These are phyloP conservation scores for Aureobasidium subglaciale DNA, from an alignment of 2,329 filamentous ascomycete species.

Conservation along the genomic window DNA sequence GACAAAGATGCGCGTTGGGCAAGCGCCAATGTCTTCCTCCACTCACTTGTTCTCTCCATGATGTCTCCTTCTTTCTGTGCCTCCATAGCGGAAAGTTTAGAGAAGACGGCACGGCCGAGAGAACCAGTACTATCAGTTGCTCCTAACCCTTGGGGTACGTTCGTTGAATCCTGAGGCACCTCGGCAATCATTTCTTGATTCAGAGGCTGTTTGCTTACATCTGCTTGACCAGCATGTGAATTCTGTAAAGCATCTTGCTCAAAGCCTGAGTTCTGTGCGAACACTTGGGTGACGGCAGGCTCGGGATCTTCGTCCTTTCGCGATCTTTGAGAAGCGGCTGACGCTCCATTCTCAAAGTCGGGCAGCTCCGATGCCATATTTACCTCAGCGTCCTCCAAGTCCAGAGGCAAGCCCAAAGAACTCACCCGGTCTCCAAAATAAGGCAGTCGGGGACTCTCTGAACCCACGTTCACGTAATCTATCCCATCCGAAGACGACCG, in stretches of 20 bases:
- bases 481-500: background rate
- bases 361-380: background rate
- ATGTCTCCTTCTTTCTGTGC: slow-evolving; percentile 51
- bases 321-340: background rate
- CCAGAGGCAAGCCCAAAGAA: slow-evolving; percentile 30
- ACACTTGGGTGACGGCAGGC: too few species aligned
- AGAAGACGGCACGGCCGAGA: too few species aligned
- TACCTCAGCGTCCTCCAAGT: background rate
- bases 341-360: background rate
- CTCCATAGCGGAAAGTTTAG: too few species aligned
- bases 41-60: slow-evolving; percentile 85
- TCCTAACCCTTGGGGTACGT: too few species aligned
- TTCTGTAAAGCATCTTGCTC: too few species aligned
- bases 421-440: background rate
- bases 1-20: too few species aligned
- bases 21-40: slow-evolving; percentile 89
- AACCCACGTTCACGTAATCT: background rate
- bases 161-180: too few species aligned
- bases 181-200: too few species aligned
- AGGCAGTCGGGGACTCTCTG: background rate
- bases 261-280: too few species aligned
- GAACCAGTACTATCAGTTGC: too few species aligned
- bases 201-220: too few species aligned
- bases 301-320: background rate
- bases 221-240: too few species aligned